Evolutionary conservation across 176 grass and related monocot genomes (phyloP).

Genomic region (bread wheat (Triticum aestivum)): DNA sequence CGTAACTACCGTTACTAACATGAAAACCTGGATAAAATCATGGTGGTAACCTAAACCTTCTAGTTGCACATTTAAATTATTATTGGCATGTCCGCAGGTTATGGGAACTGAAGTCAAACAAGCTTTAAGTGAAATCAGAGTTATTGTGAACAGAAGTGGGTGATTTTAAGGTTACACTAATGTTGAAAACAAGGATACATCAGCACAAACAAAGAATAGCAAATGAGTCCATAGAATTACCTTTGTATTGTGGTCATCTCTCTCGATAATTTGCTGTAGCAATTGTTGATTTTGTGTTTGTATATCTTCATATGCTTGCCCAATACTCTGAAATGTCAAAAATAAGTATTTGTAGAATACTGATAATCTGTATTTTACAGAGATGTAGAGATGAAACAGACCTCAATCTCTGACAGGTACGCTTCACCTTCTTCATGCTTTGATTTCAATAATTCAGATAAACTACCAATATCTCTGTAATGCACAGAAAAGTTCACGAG

Average conservation of each 20-base stretch:
- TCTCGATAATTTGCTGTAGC: conserved; percentile 88
- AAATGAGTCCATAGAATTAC: conserved; percentile 39
- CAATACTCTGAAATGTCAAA: conserved; percentile 70
- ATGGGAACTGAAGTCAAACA: background rate
- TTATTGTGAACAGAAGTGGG: background rate
- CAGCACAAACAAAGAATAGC: background rate
- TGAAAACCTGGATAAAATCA: background rate
- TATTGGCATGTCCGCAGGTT: background rate
- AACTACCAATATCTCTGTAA: conserved; percentile 5
- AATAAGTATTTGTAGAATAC: conserved; percentile 6
- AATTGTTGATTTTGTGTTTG: conserved; percentile 93
- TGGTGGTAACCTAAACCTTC: background rate
- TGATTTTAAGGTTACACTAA: background rate
- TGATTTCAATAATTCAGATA: conserved; percentile 70
- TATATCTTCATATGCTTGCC: conserved; percentile 84
- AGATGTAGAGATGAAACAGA: conserved; percentile 30
- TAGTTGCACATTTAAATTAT: background rate
- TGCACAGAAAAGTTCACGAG: background rate
- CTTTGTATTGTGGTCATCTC: conserved; percentile 98
- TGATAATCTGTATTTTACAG: conserved; percentile 15
- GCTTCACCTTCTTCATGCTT: conserved; percentile 85
- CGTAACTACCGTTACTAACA: background rate
- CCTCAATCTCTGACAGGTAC: conserved; percentile 88
- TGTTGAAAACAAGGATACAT: background rate
- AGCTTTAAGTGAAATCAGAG: background rate